Percentiles rank a stretch among this genome's conserved stretches.
Conservation (phyloP, 2,329 filamentous ascomycete species). For the Diaporthe destruens region DNA sequence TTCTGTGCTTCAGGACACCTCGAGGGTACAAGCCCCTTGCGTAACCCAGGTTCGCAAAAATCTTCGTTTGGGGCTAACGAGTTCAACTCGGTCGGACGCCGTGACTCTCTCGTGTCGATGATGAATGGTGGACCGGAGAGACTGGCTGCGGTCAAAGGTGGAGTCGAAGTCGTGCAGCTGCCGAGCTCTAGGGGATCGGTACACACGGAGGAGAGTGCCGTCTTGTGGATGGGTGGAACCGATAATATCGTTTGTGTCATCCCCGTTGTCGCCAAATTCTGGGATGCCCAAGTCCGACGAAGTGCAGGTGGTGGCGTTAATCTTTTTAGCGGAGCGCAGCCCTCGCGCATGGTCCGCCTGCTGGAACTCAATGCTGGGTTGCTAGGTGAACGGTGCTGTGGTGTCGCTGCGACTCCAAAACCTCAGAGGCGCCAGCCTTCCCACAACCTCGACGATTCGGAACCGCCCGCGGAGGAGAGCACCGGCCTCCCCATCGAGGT, state of each 20-base stretch:
- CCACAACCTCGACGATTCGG: conserved; percentile 37
- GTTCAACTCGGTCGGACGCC: conserved; percentile 42
- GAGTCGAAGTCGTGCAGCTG: conserved; percentile 63
- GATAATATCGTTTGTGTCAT: conserved; percentile 69
- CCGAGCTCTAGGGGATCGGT: conserved; percentile 56
- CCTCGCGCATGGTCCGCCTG: conserved; percentile 68
- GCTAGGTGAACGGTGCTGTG: conserved; percentile 68
- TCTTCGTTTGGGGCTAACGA: conserved; percentile 42
- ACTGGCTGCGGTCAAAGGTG: conserved; percentile 64
- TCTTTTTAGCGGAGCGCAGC: conserved; percentile 67
- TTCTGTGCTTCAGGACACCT: conserved; percentile 72
- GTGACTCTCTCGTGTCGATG: conserved; percentile 50
- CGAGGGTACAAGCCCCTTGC: conserved; percentile 69
- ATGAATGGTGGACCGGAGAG: conserved; percentile 62
- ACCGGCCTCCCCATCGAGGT: conserved; percentile 64
- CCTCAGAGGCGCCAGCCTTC: conserved; percentile 40
- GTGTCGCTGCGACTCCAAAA: conserved; percentile 60
- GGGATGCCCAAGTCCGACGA: conserved; percentile 69
- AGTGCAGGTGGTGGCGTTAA: conserved; percentile 62
- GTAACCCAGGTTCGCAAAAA: conserved; percentile 57
- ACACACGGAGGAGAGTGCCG: conserved; percentile 65
- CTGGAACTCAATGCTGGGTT: conserved; percentile 66
- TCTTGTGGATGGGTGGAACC: conserved; percentile 68
- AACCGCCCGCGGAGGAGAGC: conserved; percentile 45
- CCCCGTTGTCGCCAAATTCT: conserved; percentile 67